Conservation (phyloP, 768 basidiomycete species). For the Lactarius hatsudake region DNA sequence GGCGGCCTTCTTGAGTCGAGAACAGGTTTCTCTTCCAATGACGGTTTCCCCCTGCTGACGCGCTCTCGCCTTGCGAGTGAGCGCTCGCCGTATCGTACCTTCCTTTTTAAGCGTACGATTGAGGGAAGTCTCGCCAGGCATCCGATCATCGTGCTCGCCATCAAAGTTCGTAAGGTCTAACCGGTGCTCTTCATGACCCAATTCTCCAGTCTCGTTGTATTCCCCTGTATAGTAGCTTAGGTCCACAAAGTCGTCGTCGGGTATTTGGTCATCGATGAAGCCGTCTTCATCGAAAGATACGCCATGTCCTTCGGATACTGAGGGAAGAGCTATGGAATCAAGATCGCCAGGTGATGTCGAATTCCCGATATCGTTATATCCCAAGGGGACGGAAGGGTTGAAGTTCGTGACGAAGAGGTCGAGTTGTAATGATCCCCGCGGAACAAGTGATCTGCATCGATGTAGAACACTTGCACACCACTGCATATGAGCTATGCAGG, state of each 20-base stretch:
- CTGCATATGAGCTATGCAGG: conserved; percentile 58
- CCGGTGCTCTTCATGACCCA: conserved; percentile 47
- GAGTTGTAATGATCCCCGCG: conserved; percentile 49
- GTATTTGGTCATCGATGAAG: conserved; percentile 1
- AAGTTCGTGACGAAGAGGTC: conserved; percentile 74
- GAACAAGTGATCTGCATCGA: conserved; percentile 57
- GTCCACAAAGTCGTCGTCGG: conserved; percentile 39
- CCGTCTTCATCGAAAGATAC: conserved; percentile 14
- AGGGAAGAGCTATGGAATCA: background rate
- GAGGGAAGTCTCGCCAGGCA: conserved; percentile 56
- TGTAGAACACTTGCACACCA: conserved; percentile 71
- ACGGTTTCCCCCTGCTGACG: conserved; percentile 17
- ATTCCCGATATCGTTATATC: background rate
- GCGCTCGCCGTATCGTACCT: conserved; percentile 55
- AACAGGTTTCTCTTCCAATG: background rate
- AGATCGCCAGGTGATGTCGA: background rate
- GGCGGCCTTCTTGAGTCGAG: background rate
- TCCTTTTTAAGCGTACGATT: conserved; percentile 54
- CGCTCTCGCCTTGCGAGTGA: conserved; percentile 36
- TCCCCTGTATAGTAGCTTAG: conserved; percentile 43
- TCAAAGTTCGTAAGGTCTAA: conserved; percentile 77
- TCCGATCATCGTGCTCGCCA: conserved; percentile 60
- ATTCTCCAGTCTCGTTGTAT: conserved; percentile 36
- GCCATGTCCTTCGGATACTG: conserved; percentile 3
- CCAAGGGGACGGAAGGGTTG: conserved; percentile 27